phyloP scores from a whole-genome alignment of 2,329 filamentous ascomycete genomes.

The Talaromyces islandicus region DNA sequence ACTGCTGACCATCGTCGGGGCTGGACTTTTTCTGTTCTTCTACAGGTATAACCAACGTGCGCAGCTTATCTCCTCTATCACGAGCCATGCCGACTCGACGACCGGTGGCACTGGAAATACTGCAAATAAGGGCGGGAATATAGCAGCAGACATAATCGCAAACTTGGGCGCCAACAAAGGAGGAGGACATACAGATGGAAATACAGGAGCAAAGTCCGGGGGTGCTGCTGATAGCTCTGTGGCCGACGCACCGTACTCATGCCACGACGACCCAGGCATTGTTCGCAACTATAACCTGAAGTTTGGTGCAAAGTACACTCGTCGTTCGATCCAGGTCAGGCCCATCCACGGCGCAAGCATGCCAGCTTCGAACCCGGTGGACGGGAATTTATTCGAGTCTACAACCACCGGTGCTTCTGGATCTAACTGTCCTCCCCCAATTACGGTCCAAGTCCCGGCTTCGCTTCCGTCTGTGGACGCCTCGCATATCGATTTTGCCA shows the following conservation, averaged over 20 bases:
- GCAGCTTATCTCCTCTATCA: constrained; percentile 2
- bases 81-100: not conserved
- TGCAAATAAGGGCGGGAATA: not conserved
- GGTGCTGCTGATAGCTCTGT: not conserved
- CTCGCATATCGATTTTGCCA: constrained; percentile 51
- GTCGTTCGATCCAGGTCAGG: constrained; percentile 5
- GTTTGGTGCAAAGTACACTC: constrained; percentile 4
- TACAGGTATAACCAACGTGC: constrained; percentile 4
- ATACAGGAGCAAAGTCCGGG: not conserved
- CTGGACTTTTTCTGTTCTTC: constrained; percentile 7
- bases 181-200: not conserved
- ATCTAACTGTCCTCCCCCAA: constrained; percentile 35
- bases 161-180: not conserved
- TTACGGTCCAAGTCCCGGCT: constrained; percentile 44
- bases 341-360: constrained; percentile 4
- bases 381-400: constrained; percentile 9
- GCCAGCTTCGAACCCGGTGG: constrained; percentile 1
- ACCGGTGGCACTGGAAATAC: not conserved
- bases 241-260: not conserved
- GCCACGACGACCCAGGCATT: constrained; percentile 4
- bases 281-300: constrained; percentile 3
- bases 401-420: not conserved
- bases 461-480: constrained; percentile 40
- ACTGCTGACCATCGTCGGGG: constrained; percentile 1
- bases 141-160: not conserved